A percentile compares a stretch with the other conserved stretches of the same genome.
Evolutionary conservation across 345 rosid species (phyloP).

Genomic region (Viola odorata): DNA sequence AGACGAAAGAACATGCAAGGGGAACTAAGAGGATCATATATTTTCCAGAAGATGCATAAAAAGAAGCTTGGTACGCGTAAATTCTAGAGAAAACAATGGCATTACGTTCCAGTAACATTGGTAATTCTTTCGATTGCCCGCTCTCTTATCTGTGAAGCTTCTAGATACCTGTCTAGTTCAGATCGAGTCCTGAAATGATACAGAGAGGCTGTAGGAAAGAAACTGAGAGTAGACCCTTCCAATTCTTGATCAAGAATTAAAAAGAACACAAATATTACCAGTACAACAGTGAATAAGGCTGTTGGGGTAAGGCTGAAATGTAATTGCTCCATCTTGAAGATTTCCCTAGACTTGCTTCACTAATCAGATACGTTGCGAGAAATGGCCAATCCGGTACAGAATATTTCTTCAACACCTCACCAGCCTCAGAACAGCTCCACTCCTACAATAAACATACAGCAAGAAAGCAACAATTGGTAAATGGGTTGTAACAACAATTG

Average conservation of each 20-base stretch:
- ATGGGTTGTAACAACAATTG: not conserved
- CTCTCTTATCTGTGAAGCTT: slow-evolving; percentile 90
- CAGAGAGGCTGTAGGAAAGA: slow-evolving; percentile 43
- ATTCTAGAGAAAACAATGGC: not conserved
- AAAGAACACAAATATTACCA: slow-evolving; percentile 39
- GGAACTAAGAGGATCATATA: not conserved
- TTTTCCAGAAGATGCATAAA: not conserved
- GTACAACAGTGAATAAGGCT: slow-evolving; percentile 90
- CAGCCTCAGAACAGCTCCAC: slow-evolving; percentile 71
- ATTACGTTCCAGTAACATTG: slow-evolving; percentile 84
- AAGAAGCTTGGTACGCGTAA: slow-evolving; percentile 7
- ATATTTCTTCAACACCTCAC: slow-evolving; percentile 57
- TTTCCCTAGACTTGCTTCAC: slow-evolving; percentile 75
- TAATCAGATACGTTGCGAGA: slow-evolving; percentile 75
- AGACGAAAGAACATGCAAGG: not conserved
- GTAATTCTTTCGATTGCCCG: slow-evolving; percentile 90
- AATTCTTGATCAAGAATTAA: slow-evolving; percentile 9
- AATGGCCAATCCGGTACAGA: slow-evolving; percentile 97
- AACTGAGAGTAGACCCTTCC: slow-evolving; percentile 53
- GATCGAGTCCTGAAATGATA: slow-evolving; percentile 79
- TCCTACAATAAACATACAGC: slow-evolving; percentile 30
- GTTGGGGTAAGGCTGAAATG: slow-evolving; percentile 79
- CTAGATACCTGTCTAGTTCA: slow-evolving; percentile 88
- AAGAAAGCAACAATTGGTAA: not conserved
- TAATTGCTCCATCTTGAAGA: slow-evolving; percentile 85